Evolutionary conservation across 345 rosid genomes (phyloP), one percentile per base, ranked within the genome.

Genomic region (Eucalyptus paniculata): DNA sequence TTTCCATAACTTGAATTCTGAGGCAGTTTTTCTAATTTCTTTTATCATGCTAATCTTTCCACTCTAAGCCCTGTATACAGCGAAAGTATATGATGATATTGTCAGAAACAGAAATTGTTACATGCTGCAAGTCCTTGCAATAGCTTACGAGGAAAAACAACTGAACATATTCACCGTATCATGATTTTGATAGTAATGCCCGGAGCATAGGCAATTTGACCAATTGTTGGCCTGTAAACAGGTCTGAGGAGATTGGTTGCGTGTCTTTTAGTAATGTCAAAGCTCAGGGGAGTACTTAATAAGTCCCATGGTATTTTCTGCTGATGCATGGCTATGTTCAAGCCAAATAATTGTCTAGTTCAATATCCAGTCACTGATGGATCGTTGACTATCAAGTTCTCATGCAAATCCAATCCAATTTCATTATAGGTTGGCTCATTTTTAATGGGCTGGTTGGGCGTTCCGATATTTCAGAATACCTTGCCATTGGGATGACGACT

Each of bases 401-500:
- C 67, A 60, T 28, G 15, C n/a, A 60, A 60, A 60, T 60, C 28
- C 67, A 60, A 60, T 60, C 67, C n/a, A 26, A 60, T 28, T 54
- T 12, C 67, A 60, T 26, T 60, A 60, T 60, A 28, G 67, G 67
- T 60, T 60, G 67, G 67, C 67, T 60, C 67, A 12, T 58, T 60
- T 60, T 28, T 28, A 28, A 60, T 60, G n/a, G 16, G 32, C 28
- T 60, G 98, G 99, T 93, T 89, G 89, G 98, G 98, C 54, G 94
- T 97, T 92, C 94, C 14, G 89, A 82, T 17, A 91, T 94, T 49
- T 97, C 98, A 30, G 93, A 94, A 83, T 91, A 94, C 92, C 94
- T 97, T 86, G 98, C 95, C 30, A 94, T 97, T 47, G 99, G 98
- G 50, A 65, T 96, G 91, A 92, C 96, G 8, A 97, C 99, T 19